Evolutionary conservation across 768 basidiomycete species (phyloP).

Genomic region (Udeniomyces megalosporus): DNA sequence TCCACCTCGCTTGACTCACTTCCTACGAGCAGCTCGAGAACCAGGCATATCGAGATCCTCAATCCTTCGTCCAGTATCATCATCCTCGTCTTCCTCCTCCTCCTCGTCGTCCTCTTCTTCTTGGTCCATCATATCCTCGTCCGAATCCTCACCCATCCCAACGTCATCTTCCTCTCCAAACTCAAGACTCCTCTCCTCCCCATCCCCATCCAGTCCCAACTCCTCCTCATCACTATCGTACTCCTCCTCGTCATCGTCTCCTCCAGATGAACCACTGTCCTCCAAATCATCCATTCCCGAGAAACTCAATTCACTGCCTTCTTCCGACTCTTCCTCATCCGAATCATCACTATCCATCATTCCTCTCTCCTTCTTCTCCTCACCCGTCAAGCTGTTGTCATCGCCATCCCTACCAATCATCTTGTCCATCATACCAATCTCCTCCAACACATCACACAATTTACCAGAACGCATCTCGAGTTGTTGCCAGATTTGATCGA

Average conservation of each 20-base stretch:
- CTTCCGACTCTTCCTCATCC: slow-evolving; percentile 27
- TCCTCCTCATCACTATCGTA: background rate
- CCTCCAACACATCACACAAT: slow-evolving; percentile 42
- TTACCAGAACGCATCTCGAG: slow-evolving; percentile 61
- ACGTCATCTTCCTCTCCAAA: slow-evolving; percentile 17
- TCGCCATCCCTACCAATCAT: slow-evolving; percentile 42
- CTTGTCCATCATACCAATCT: slow-evolving; percentile 11
- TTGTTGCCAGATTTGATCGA: slow-evolving; percentile 86
- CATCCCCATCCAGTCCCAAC: background rate
- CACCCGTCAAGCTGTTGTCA: slow-evolving; percentile 21
- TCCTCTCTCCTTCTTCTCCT: slow-evolving; percentile 20
- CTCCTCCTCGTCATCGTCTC: slow-evolving; percentile 18
- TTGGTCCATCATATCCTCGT: slow-evolving; percentile 18
- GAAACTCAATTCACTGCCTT: slow-evolving; percentile 24
- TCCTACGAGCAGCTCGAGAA: background rate
- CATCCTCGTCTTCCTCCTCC: slow-evolving; percentile 22
- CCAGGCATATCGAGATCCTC: slow-evolving; percentile 25
- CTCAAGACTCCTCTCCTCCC: background rate
- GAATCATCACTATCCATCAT: slow-evolving; percentile 18
- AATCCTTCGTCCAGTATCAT: slow-evolving; percentile 24
- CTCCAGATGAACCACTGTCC: slow-evolving; percentile 11
- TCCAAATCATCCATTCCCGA: slow-evolving; percentile 15
- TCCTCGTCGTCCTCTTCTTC: slow-evolving; percentile 24
- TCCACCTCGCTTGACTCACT: slow-evolving; percentile 1
- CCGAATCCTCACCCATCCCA: slow-evolving; percentile 18